Evolutionary conservation across 768 basidiomycete species (phyloP), one percentile per base, ranked within the genome.

Genomic region (Russula griseocarnosa): DNA sequence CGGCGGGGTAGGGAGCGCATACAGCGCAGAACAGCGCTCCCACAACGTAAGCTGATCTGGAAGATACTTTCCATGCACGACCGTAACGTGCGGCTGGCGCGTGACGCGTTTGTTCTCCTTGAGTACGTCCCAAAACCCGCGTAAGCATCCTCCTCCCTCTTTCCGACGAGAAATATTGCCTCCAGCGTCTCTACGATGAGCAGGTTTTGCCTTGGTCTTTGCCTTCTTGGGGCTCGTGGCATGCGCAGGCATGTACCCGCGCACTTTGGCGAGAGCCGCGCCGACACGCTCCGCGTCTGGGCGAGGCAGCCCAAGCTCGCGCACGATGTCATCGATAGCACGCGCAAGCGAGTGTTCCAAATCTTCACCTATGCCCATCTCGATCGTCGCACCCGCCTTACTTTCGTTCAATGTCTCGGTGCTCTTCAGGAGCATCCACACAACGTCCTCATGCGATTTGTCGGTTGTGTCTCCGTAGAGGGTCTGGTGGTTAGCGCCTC

Each of bases 401-500:
- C 69, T 69, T 2, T 78, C 76, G 1, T 79, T 74, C 9, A 98
- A 85, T 67, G 83, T 80, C 67, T 94, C 84, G 0, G 78, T 73
- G n/a, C 75, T 66, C 28, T 75, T 77, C 58, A 98, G 75, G 76
- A 99, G 98, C 74, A 78, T 79, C 85, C 86, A 86, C n/a, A 98
- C 74, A 22, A 95, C 83, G 6, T 83, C 79, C 74, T 97, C 94
- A 74, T 98, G 91, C 30, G 74, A 69, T 60, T 80, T 82, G 20
- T 75, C 72, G 18, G 72, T 60, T 13, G 71, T 72, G 66, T 87
- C 84, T 0, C 87, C 85, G 42, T 81, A 83, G 0, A 99, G 82
- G 0, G 83, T 82, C 72, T 98, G 90, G 76, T 99, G 97, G 66
- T 88, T 90, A 5, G 84, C 82, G 0, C 96, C 97, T 5, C 97